Evolutionary conservation across 2,329 filamentous ascomycete species (phyloP).

Genomic region (Colletotrichum incanum): DNA sequence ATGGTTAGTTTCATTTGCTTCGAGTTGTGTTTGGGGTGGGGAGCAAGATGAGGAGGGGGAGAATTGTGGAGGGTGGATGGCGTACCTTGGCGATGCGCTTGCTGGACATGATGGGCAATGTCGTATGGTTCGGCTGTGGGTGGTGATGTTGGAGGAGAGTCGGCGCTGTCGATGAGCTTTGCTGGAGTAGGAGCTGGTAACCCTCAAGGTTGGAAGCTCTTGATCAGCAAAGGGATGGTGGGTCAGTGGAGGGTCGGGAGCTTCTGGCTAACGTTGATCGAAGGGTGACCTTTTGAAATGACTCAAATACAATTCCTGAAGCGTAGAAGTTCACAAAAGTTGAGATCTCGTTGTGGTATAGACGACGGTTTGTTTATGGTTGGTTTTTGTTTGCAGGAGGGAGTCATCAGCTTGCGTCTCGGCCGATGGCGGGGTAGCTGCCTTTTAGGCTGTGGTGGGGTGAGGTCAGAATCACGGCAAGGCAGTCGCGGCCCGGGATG

Average conservation of each 20-base stretch:
- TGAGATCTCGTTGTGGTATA: neutral
- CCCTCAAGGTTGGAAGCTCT: constrained; percentile 28
- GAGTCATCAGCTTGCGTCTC: constrained; percentile 17
- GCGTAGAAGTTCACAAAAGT: no score
- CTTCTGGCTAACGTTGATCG: neutral
- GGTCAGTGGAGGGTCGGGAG: neutral
- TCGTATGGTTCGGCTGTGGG: neutral
- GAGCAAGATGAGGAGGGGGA: neutral
- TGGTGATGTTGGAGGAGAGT: constrained; percentile 12
- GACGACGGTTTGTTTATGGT: neutral
- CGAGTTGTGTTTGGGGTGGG: neutral
- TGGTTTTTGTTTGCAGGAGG: neutral
- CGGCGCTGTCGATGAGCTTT: constrained; percentile 3
- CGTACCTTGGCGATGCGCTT: constrained; percentile 63
- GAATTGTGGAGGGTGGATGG: constrained; percentile 2
- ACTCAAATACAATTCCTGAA: no score
- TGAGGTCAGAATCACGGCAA: constrained; percentile 25
- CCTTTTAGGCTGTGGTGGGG: constrained; percentile 30
- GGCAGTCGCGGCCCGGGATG: neutral
- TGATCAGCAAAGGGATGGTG: neutral
- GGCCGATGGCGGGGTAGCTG: constrained; percentile 42
- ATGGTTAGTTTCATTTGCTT: constrained; percentile 38
- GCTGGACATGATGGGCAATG: constrained; percentile 54
- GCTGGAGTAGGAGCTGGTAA: constrained; percentile 18
- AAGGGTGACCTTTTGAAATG: neutral